Percentiles rank a stretch among this genome's conserved stretches.
These are phyloP conservation scores for Isatis tinctoria DNA, from an alignment of 345 rosid species.

Conservation along the genomic window DNA sequence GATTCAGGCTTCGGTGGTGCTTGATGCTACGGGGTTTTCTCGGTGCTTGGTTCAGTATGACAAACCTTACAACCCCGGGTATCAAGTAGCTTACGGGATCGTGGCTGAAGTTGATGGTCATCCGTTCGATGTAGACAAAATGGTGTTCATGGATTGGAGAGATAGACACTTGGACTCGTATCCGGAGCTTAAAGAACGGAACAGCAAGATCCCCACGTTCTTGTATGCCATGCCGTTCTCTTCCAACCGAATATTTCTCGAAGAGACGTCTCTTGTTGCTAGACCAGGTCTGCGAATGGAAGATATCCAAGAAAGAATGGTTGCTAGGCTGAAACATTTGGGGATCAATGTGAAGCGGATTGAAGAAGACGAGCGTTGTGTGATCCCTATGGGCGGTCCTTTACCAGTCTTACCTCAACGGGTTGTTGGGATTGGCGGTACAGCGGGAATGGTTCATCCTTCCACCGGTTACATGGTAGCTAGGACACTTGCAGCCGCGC, in stretches of 20 bases:
- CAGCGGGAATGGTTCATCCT: slow-evolving; percentile 94
- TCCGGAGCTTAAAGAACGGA: slow-evolving; percentile 49
- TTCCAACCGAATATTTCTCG: slow-evolving; percentile 67
- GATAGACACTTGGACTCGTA: slow-evolving; percentile 62
- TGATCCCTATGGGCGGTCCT: slow-evolving; percentile 98
- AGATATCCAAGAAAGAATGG: slow-evolving; percentile 95
- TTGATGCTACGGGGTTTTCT: slow-evolving; percentile 97
- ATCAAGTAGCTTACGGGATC: slow-evolving; percentile 94
- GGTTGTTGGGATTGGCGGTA: slow-evolving; percentile 92
- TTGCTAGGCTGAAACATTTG: slow-evolving; percentile 79
- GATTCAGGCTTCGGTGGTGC: slow-evolving; percentile 78
- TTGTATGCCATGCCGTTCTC: slow-evolving; percentile 98
- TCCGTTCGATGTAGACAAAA: slow-evolving; percentile 87
- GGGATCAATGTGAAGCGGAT: slow-evolving; percentile 77
- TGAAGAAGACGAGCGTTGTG: slow-evolving; percentile 88
- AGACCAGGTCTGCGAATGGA: slow-evolving; percentile 79
- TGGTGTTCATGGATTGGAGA: slow-evolving; percentile 99
- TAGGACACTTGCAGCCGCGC: slow-evolving; percentile 96
- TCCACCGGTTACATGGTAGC: slow-evolving; percentile 98
- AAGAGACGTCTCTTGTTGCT: slow-evolving; percentile 92
- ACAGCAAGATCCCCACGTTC: slow-evolving; percentile 77
- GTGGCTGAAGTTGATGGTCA: slow-evolving; percentile 94
- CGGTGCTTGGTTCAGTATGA: slow-evolving; percentile 92
- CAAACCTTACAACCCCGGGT: slow-evolving; percentile 93
- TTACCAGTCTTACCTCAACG: slow-evolving; percentile 94